Percentiles rank a stretch among this genome's conserved stretches.
phyloP scores from a whole-genome alignment of 179 eudicot genomes.

The Nepenthes alata region DNA sequence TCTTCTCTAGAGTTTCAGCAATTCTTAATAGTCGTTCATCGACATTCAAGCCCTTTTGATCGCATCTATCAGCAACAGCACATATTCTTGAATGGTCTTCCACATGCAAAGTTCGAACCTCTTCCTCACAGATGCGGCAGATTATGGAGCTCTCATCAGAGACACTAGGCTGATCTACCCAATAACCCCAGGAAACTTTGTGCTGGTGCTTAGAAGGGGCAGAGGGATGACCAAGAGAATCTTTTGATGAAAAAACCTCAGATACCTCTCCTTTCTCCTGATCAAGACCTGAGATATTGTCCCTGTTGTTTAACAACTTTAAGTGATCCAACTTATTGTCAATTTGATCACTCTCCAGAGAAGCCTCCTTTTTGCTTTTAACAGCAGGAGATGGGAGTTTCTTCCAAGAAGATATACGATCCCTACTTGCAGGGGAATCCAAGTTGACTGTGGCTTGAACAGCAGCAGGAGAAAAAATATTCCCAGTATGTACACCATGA shows the following conservation, averaged over 20 bases:
- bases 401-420: constrained; percentile 88
- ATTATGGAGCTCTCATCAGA: constrained; percentile 83
- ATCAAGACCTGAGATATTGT: constrained; percentile 27
- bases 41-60: constrained; percentile 87
- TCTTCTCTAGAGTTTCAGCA: constrained; percentile 84
- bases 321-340: constrained; percentile 30
- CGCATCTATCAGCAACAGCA: constrained; percentile 95
- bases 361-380: constrained; percentile 41
- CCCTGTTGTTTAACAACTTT: constrained; percentile 25
- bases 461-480: constrained; percentile 25
- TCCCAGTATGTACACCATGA: constrained; percentile 25
- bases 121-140: constrained; percentile 98
- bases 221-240: constrained; percentile 32
- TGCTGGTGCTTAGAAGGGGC: constrained; percentile 65
- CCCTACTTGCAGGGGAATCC: constrained; percentile 49
- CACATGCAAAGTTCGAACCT: constrained; percentile 87
- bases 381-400: constrained; percentile 73
- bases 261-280: constrained; percentile 25
- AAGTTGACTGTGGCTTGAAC: constrained; percentile 29
- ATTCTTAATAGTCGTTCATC: constrained; percentile 82
- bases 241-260: constrained; percentile 49
- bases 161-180: constrained; percentile 66
- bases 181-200: constrained; percentile 71
- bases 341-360: constrained; percentile 27
- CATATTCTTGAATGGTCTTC: constrained; percentile 97